These are phyloP conservation scores for Alternaria dauci DNA, from an alignment of 2,329 filamentous ascomycete genomes.

Conservation along the genomic window DNA sequence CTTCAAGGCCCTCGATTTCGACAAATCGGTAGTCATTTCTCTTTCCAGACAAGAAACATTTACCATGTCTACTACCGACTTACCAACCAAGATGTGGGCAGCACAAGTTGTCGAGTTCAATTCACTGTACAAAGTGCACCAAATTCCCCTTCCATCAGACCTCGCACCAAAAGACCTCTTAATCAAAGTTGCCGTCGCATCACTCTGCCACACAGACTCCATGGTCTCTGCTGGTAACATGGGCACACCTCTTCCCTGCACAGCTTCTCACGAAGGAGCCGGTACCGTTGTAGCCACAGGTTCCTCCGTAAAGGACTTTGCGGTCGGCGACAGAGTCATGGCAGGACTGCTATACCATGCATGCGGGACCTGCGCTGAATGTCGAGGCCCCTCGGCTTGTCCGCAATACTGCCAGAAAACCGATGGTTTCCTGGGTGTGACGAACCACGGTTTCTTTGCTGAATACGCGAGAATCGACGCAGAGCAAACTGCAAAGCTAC, in stretches of 20 bases:
- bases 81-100: conserved; percentile 59
- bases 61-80: conserved; percentile 24
- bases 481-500: conserved; percentile 23
- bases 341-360: neutral
- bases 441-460: neutral
- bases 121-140: conserved; percentile 63
- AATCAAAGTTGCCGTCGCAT: conserved; percentile 67
- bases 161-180: conserved; percentile 65
- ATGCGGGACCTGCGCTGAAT: neutral
- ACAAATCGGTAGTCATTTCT: neutral
- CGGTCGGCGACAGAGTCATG: neutral
- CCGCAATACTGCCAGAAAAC: neutral
- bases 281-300: conserved; percentile 64
- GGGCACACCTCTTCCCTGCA: conserved; percentile 59
- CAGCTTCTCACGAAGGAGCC: conserved; percentile 58
- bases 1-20: neutral
- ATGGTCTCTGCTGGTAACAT: conserved; percentile 64
- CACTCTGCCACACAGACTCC: conserved; percentile 69
- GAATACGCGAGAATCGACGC: neutral
- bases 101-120: conserved; percentile 62
- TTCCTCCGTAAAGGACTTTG: conserved; percentile 37
- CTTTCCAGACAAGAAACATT: neutral
- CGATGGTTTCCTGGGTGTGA: neutral
- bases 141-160: conserved; percentile 58
- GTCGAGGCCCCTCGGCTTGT: neutral